Evolutionary conservation across 345 rosid species (phyloP).

Genomic region (Eucalyptus pauciflora): DNA sequence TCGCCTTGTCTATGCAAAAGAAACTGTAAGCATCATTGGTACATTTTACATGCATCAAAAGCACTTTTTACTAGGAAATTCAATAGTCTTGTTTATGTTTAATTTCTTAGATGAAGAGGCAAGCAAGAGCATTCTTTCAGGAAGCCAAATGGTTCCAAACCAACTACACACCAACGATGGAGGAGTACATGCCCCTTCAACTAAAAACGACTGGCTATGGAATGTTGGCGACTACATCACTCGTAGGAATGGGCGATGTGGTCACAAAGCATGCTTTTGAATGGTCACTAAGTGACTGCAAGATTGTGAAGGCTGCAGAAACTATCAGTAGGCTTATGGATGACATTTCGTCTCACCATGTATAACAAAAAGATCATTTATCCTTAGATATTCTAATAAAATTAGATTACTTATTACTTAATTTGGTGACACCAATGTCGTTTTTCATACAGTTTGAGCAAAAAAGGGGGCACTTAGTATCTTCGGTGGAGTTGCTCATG

Average conservation of each 20-base stretch:
- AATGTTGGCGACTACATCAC: neutral
- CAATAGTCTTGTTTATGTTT: neutral
- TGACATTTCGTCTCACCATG: constrained; percentile 8
- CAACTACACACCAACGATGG: neutral
- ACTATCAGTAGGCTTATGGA: constrained; percentile 2
- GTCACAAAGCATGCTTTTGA: constrained; percentile 3
- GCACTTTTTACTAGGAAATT: rapidly evolving
- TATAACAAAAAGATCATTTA: neutral
- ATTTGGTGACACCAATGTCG: neutral
- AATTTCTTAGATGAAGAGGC: neutral
- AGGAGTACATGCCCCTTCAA: neutral
- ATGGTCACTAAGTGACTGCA: neutral
- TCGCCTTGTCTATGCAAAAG: constrained; percentile 4
- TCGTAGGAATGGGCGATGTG: neutral
- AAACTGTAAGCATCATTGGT: constrained; percentile 1
- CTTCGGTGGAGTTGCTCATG: constrained; percentile 18
- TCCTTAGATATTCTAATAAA: neutral
- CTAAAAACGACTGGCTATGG: neutral
- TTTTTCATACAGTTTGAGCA: neutral
- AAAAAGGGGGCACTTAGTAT: constrained; percentile 1
- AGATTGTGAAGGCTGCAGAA: neutral
- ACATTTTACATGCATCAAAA: neutral
- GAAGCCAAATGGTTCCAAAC: neutral
- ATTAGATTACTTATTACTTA: neutral
- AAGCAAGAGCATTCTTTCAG: neutral